These are phyloP conservation scores for Fusarium nygamai DNA, from an alignment of 2,329 filamentous ascomycete genomes.

Conservation along the genomic window DNA sequence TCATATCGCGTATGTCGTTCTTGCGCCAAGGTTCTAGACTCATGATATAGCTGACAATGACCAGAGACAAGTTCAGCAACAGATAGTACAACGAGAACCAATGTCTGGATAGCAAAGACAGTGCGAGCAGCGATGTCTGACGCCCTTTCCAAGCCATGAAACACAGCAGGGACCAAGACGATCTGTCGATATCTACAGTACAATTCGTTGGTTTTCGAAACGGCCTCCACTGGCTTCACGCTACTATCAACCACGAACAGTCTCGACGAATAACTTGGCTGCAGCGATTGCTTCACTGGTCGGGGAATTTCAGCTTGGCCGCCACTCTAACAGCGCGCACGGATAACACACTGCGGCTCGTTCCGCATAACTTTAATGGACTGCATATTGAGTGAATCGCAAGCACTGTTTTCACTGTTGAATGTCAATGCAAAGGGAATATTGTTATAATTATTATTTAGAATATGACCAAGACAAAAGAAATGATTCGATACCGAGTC, in stretches of 20 bases:
- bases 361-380: background rate
- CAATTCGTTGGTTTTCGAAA: background rate
- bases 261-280: background rate
- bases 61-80: background rate
- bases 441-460: background rate
- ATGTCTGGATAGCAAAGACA: slow-evolving; percentile 47
- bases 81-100: slow-evolving; percentile 35
- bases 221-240: background rate
- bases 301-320: background rate
- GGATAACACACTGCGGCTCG: background rate
- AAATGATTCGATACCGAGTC: slow-evolving; percentile 27
- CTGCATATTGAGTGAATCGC: background rate
- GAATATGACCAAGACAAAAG: slow-evolving; percentile 42
- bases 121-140: slow-evolving; percentile 45
- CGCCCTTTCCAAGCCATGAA: slow-evolving; percentile 34
- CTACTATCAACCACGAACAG: too few species aligned
- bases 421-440: background rate
- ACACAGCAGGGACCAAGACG: too few species aligned
- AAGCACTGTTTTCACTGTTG: background rate
- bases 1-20: slow-evolving; percentile 19
- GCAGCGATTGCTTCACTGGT: background rate
- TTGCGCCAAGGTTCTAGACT: accelerated
- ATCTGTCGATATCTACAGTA: background rate
- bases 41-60: background rate
- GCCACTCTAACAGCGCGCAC: background rate